phyloP scores from a whole-genome alignment of 2,329 filamentous ascomycete species.

The Hymenotorrendiella dingleyae region DNA sequence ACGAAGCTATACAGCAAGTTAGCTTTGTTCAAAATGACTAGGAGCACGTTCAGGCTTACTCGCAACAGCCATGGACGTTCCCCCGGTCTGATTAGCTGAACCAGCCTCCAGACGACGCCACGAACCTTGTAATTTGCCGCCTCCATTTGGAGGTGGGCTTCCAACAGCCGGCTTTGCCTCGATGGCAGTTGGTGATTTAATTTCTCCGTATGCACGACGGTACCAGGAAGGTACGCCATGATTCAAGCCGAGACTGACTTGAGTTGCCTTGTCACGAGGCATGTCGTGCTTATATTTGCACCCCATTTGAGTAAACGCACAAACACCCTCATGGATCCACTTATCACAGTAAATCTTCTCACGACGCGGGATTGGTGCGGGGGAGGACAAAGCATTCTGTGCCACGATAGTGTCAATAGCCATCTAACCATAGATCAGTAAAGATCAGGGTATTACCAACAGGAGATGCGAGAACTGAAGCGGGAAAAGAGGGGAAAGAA shows the following conservation, averaged over 20 bases:
- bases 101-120: constrained; percentile 9
- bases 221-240: constrained; percentile 56
- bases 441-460: background rate
- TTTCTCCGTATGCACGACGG: constrained; percentile 13
- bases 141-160: background rate
- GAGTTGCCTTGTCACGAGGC: constrained; percentile 61
- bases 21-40: no score
- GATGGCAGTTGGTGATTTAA: no score
- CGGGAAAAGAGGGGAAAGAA: background rate
- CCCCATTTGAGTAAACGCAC: constrained; percentile 78
- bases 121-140: background rate
- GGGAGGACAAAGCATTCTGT: background rate
- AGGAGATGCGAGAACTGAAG: no score
- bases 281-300: constrained; percentile 91
- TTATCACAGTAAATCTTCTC: constrained; percentile 78
- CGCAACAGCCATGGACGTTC: no score
- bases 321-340: constrained; percentile 82
- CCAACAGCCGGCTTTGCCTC: background rate
- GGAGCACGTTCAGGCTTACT: no score
- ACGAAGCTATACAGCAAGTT: background rate
- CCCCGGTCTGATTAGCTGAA: background rate
- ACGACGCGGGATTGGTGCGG: constrained; percentile 15
- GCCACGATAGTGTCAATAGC: constrained; percentile 21
- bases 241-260: constrained; percentile 65
- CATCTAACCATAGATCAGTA: constrained; percentile 5